phyloP scores from a whole-genome alignment of 164 flowering plant species.

The Aristolochia contorta region DNA sequence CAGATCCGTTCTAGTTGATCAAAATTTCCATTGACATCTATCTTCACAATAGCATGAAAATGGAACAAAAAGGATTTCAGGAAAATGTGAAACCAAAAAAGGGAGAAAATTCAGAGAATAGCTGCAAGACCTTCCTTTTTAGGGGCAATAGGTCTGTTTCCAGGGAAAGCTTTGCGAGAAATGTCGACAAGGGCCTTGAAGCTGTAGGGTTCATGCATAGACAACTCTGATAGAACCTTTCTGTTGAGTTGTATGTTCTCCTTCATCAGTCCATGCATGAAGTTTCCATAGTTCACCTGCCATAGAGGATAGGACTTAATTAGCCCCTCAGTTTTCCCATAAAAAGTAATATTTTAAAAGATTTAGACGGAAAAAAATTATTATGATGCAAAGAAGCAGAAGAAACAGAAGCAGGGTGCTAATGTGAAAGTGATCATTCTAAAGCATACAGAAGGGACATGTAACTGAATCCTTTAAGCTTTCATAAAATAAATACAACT shows the following conservation, averaged over 20 bases:
- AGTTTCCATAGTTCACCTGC: constrained; percentile 81
- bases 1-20: too few relatives aligned
- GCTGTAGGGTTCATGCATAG: constrained; percentile 86
- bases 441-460: too few relatives aligned
- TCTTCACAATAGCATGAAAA: too few relatives aligned
- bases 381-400: too few relatives aligned
- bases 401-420: too few relatives aligned
- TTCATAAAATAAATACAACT: too few relatives aligned
- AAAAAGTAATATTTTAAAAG: too few relatives aligned
- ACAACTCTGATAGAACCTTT: constrained; percentile 75
- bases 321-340: background rate
- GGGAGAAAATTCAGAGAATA: constrained; percentile 10
- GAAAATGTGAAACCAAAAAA: background rate
- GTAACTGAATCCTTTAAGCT: too few relatives aligned
- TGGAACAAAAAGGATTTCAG: background rate
- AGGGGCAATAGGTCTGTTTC: constrained; percentile 48
- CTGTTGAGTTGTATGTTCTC: constrained; percentile 87
- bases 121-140: constrained; percentile 38
- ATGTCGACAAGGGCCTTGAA: constrained; percentile 81
- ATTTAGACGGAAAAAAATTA: too few relatives aligned
- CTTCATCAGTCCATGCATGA: constrained; percentile 84
- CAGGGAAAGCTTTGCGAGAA: constrained; percentile 69
- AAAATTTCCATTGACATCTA: too few relatives aligned
- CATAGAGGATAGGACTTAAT: background rate
- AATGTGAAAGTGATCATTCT: too few relatives aligned